Conservation (phyloP, 2,329 filamentous ascomycete genomes). For the Gyromitra esculenta region DNA sequence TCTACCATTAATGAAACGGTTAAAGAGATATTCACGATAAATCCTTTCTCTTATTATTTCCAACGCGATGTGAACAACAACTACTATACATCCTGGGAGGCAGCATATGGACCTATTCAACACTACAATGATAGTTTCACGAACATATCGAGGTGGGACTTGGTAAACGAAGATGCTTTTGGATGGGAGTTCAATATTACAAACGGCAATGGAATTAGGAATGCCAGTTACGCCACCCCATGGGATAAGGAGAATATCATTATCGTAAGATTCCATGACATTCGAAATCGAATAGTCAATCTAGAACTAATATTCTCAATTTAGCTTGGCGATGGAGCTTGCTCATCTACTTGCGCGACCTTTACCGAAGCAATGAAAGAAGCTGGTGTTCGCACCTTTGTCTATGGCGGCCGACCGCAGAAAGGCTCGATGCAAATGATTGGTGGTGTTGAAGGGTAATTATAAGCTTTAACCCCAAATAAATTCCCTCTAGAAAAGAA, state of each 20-base stretch:
- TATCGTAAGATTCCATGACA: slow-evolving; percentile 14
- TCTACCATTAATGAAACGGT: neutral
- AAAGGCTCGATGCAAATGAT: slow-evolving; percentile 69
- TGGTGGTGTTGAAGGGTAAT: slow-evolving; percentile 70
- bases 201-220: slow-evolving; percentile 25
- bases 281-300: neutral
- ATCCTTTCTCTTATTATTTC: slow-evolving; percentile 16
- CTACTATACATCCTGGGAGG: slow-evolving; percentile 8
- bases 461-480: neutral
- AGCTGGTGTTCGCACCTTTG: slow-evolving; percentile 67
- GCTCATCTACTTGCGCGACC: slow-evolving; percentile 69
- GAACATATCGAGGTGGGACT: slow-evolving; percentile 24
- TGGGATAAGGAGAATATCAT: slow-evolving; percentile 25
- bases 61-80: neutral
- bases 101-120: slow-evolving; percentile 24
- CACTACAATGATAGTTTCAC: slow-evolving; percentile 27
- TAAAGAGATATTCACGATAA: neutral
- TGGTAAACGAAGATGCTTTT: slow-evolving; percentile 7
- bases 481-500: neutral
- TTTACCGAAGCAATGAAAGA: slow-evolving; percentile 68
- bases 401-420: slow-evolving; percentile 69
- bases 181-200: slow-evolving; percentile 15
- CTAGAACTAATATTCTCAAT: neutral
- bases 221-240: slow-evolving; percentile 15
- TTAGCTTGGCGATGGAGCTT: slow-evolving; percentile 59